Conservation (phyloP, 257 asterid species). For the Jaltomata sinuosa region DNA sequence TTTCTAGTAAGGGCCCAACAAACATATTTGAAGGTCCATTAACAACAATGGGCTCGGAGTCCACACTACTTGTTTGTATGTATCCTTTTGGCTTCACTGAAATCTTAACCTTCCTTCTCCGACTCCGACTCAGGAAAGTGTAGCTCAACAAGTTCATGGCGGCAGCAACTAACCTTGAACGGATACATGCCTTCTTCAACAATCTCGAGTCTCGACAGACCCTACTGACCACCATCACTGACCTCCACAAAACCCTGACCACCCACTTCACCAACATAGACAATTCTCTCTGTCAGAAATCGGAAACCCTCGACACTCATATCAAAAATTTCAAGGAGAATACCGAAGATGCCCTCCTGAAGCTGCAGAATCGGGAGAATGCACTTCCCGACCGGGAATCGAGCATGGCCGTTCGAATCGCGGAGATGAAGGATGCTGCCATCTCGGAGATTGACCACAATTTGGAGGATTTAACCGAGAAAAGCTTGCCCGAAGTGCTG, state of each 20-base stretch:
- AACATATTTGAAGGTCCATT: too few relatives aligned
- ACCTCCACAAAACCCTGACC: slow-evolving; percentile 15
- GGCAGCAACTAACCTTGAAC: slow-evolving; percentile 5
- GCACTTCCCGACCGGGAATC: neutral
- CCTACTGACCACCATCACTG: slow-evolving; percentile 5
- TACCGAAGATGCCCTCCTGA: neutral
- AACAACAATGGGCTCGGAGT: too few relatives aligned
- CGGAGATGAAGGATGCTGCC: slow-evolving; percentile 5
- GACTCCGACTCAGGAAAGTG: too few relatives aligned
- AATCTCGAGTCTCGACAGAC: neutral
- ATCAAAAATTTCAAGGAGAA: neutral
- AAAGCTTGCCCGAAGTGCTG: neutral
- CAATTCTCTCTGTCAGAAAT: neutral
- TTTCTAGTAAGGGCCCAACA: too few relatives aligned
- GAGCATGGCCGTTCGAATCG: neutral
- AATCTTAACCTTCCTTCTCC: too few relatives aligned
- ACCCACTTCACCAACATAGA: slow-evolving; percentile 4
- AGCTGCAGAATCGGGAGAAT: slow-evolving; percentile 7
- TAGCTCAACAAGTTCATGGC: neutral
- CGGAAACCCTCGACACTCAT: slow-evolving; percentile 10
- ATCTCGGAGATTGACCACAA: neutral
- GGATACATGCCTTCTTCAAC: slow-evolving; percentile 9
- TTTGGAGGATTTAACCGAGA: neutral
- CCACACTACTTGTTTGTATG: too few relatives aligned
- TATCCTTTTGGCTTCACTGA: too few relatives aligned